Base-by-base conservation (phyloP, 2,329 filamentous ascomycete species). In the Aspergillus sp. region DNA sequence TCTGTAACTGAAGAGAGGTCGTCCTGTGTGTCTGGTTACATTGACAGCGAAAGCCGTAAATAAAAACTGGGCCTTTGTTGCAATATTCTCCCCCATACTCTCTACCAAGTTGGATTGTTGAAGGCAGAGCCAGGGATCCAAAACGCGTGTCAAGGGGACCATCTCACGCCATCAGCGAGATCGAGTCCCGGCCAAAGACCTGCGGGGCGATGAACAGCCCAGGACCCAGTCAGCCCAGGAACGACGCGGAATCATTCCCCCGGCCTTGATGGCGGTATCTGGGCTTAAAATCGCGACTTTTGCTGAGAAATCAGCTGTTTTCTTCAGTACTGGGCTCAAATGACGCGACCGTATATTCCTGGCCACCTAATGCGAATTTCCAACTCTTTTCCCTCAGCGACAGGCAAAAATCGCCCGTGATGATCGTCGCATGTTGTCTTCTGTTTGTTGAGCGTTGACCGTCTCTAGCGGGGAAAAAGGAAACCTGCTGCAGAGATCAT, bases 161-260 rank as follows among this genome's bases (percentile, higher is more conserved):
- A 27, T 43, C 58, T 62, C 61, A 62, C 61, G 61, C 61, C 58
- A 62, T 61, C 58, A 23, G 24, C 40, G 31, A 58, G 48, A 43
- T 40, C 44, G 45, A 62, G 35, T 57, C 19, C 58, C 61, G 53
- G 61, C 53, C 56, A 56, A 56, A 58, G 35, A 44, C 35, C 43
- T 41, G 49, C 55, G 55, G 50, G 55, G 55, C 50, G 40, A 39
- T 52, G 9, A 31, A 31, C 35, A 49, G 35, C 14, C 35, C 15
- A 45, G 43, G 43, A 21, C 24, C 11, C 11, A 31, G 33, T 37
- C 51, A 27, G 31, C 17, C 45, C 47, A 56, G 54, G 47, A 46
- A 56, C 52, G 9, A 8, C 37, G 49, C 24, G 37, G 37, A 43
- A 44, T 31, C 24, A 52, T 40, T 23, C 6, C 9, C 6, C 17